A percentile compares a stretch with the other conserved stretches of the same genome.
Conservation (phyloP, 768 basidiomycete species). For the Trametes meyenii region DNA sequence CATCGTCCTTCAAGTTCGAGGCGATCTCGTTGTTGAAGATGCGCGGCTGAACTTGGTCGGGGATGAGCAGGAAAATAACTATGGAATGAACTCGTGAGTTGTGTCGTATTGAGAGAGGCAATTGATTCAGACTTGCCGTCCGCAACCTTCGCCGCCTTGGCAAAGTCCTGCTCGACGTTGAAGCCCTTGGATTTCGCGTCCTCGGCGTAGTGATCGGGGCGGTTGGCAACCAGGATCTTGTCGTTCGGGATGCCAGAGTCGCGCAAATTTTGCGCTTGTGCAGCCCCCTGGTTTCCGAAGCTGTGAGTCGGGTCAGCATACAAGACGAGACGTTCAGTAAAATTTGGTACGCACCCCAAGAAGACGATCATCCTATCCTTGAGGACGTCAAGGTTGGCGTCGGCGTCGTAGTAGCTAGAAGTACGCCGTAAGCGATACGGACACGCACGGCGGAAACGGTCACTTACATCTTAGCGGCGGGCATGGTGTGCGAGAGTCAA, state of each 20-base stretch:
- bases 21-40: conserved; percentile 61
- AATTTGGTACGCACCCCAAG: conserved; percentile 47
- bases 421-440: neutral
- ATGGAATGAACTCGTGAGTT: neutral
- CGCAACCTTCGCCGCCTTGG: conserved; percentile 55
- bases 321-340: neutral
- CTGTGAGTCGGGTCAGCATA: conserved; percentile 32
- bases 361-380: conserved; percentile 58
- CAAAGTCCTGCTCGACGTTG: conserved; percentile 58
- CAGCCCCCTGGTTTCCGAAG: conserved; percentile 68
- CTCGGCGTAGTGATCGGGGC: conserved; percentile 57
- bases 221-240: conserved; percentile 61
- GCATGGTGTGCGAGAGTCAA: conserved; percentile 22
- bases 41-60: conserved; percentile 64
- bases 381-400: conserved; percentile 55
- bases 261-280: conserved; percentile 68
- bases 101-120: neutral
- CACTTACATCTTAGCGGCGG: conserved; percentile 56
- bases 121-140: conserved; percentile 46
- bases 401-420: conserved; percentile 59
- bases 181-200: conserved; percentile 61
- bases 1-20: conserved; percentile 50
- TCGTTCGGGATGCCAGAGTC: conserved; percentile 64
- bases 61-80: conserved; percentile 65
- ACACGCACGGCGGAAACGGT: neutral